These are phyloP conservation scores for Arabis hirsuta DNA, from an alignment of 345 rosid species.

Conservation along the genomic window DNA sequence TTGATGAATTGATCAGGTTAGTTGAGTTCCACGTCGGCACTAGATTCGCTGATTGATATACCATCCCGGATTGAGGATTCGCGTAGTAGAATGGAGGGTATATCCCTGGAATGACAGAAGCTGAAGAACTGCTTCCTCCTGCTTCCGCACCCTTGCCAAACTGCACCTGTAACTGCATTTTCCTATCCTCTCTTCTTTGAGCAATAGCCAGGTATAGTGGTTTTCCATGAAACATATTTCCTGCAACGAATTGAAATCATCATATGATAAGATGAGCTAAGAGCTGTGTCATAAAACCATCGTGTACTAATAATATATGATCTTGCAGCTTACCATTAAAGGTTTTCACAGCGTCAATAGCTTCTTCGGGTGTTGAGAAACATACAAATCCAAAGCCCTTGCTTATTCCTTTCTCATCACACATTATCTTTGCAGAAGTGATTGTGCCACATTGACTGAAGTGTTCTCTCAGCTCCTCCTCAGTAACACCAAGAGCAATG, in stretches of 20 bases:
- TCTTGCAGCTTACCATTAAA: constrained; percentile 53
- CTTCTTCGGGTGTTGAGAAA: constrained; percentile 73
- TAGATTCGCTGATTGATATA: constrained; percentile 62
- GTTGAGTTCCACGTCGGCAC: constrained; percentile 63
- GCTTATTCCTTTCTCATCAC: constrained; percentile 68
- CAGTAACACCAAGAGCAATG: constrained; percentile 62
- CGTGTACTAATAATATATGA: background rate
- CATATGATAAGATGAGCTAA: constrained; percentile 6
- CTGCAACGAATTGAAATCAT: constrained; percentile 35
- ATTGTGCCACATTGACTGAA: constrained; percentile 73
- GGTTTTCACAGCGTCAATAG: constrained; percentile 56
- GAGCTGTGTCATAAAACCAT: background rate
- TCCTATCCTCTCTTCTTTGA: constrained; percentile 77
- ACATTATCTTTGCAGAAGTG: constrained; percentile 67
- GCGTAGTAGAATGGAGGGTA: constrained; percentile 60
- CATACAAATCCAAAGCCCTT: constrained; percentile 84
- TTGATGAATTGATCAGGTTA: constrained; percentile 53
- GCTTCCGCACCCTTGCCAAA: constrained; percentile 53
- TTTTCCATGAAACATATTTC: constrained; percentile 64
- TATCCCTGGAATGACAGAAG: constrained; percentile 61
- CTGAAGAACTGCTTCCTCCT: constrained; percentile 57
- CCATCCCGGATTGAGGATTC: constrained; percentile 52
- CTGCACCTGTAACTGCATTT: constrained; percentile 58
- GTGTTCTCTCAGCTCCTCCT: constrained; percentile 61
- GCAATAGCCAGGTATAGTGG: constrained; percentile 78